Base-by-base conservation (phyloP, 345 rosid species). In the Geranium brycei region DNA sequence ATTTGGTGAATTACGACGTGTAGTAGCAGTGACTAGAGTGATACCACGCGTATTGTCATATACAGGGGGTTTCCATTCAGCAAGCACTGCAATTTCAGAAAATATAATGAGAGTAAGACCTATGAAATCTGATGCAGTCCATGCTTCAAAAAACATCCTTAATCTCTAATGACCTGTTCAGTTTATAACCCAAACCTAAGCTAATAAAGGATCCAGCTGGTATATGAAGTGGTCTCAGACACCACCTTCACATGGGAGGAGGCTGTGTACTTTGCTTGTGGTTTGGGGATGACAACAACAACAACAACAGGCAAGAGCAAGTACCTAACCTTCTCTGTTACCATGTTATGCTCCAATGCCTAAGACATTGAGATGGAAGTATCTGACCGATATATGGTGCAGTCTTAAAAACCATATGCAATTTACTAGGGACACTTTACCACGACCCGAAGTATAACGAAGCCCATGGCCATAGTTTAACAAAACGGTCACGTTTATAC, bases 41-140 rank as follows among this genome's bases (percentile, higher is more conserved):
- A 91, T 81, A 51, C 98, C 98, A 32, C 81, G 80, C 31, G 73
- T 77, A 47, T 91, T 91, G 69, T 91, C 96, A 77, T 91, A 91
- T 4, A 91, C 92, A n/a, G 96, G 92, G 59, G 95, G 95, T 76
- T 91, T 91, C 98, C 96, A 88, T 66, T 91, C 98, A 1, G 96
- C 77, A 68, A 91, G 95, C 64, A 91, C 96, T 91, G 83, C 76
- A 77, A 65, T 66, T 65, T 68, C 69, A 56, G 47, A 67, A 64
- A 56, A 63, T 19, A 59, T 5, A 30, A 66, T n/a, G 18, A 51
- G 41, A 11, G 23, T 32, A 70, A 53, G 58, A 62, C 55, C 10
- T 61, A 31, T 65, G 63, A 58, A 62, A 62, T 47, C 31, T 12
- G 31, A 59, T 17, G 51, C 7, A 35, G 41, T 35, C 41, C 41